Conservation (phyloP, 2,329 filamentous ascomycete species). For the Nannizziopsis arthrosporioides region DNA sequence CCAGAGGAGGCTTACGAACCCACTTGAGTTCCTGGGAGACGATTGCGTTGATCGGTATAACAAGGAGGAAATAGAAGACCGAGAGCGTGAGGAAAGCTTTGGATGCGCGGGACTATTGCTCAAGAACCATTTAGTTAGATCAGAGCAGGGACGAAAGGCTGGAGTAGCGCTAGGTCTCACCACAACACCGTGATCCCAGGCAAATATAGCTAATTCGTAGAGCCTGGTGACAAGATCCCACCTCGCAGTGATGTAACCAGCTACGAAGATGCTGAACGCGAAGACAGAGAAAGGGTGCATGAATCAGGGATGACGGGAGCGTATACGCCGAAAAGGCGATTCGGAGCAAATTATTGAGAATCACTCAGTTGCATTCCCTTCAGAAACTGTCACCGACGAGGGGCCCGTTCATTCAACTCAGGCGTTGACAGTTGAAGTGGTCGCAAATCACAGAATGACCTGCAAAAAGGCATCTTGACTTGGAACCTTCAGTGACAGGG, state of each 20-base stretch:
- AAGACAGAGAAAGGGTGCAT: conserved; percentile 98
- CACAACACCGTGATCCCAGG: conserved; percentile 96
- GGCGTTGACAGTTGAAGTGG: neutral
- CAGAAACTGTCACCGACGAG: neutral
- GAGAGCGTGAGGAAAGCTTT: conserved; percentile 78
- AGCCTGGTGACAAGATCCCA: conserved; percentile 96
- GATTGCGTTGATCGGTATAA: conserved; percentile 72
- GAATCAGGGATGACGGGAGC: conserved; percentile 27
- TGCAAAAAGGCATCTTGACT: too few relatives aligned
- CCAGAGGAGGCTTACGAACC: conserved; percentile 44
- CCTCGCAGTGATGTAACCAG: conserved; percentile 97
- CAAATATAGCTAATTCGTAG: conserved; percentile 94
- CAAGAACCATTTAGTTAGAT: conserved; percentile 4
- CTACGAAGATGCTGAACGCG: conserved; percentile 96
- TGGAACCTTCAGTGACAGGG: too few relatives aligned
- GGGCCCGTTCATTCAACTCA: neutral
- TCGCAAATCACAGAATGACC: neutral
- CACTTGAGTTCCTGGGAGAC: conserved; percentile 67
- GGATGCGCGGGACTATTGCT: conserved; percentile 59
- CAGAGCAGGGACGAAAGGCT: neutral
- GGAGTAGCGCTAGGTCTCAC: conserved; percentile 41
- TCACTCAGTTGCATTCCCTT: neutral
- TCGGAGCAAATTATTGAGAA: neutral
- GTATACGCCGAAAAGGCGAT: conserved; percentile 22
- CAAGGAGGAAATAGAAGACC: conserved; percentile 69